Conservation (phyloP, 305 asterid species). For the Stenogyne calaminthoides region DNA sequence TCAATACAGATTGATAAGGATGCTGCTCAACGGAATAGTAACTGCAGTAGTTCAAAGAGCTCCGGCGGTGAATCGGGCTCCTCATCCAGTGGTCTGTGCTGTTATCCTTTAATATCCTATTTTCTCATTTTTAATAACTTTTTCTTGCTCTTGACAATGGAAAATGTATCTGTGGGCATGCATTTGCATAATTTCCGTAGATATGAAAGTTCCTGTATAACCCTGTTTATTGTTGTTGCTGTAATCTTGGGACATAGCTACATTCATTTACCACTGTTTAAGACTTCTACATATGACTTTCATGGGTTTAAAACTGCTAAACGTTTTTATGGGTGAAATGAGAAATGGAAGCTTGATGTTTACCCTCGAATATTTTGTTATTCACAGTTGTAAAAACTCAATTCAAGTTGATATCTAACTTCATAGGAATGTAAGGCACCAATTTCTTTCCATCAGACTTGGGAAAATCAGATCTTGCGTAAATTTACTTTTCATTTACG, state of each 20-base stretch:
- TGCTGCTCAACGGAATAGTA: slow-evolving; percentile 45
- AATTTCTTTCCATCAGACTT: not conserved
- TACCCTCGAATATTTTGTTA: not conserved
- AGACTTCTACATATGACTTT: not conserved
- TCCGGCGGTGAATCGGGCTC: slow-evolving; percentile 69
- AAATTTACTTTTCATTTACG: not conserved
- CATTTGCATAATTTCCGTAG: not conserved
- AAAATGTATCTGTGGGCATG: not conserved
- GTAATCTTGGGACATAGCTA: not conserved
- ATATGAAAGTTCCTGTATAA: not conserved
- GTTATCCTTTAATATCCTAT: slow-evolving; percentile 13
- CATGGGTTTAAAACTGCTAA: not conserved
- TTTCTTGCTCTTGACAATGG: slow-evolving; percentile 7
- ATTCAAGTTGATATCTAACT: not conserved
- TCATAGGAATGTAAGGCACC: not conserved
- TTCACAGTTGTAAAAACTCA: not conserved
- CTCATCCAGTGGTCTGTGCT: slow-evolving; percentile 54
- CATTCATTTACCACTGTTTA: not conserved
- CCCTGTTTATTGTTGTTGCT: not conserved
- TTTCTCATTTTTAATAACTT: not conserved
- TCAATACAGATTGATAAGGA: slow-evolving; percentile 51
- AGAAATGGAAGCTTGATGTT: not conserved
- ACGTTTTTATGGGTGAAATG: not conserved
- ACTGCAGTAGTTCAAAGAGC: slow-evolving; percentile 60
- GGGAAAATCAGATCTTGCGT: not conserved